Base-by-base conservation (phyloP, 2,329 filamentous ascomycete genomes). In the Rutstroemia sp. region DNA sequence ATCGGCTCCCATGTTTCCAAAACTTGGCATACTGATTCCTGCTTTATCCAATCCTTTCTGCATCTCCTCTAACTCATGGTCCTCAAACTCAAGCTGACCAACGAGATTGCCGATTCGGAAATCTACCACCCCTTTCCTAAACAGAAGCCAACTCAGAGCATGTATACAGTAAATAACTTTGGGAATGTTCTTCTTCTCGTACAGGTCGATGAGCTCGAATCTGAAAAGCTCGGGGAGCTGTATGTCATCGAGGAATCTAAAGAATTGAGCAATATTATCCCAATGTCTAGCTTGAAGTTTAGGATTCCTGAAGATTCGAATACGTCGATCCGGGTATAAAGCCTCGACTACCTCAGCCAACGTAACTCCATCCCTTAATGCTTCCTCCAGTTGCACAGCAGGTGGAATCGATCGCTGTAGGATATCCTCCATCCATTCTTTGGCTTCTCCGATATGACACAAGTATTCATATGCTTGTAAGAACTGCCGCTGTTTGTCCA, bases 91-190 rank as follows among this genome's bases (percentile, higher is more conserved):
- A 4, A 99, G 81, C 69, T 99, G 92, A 36, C 94, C 94, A 56
- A 99, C 90, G 45, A 99, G 78, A 67, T 99, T 99, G 16, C 92
- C 94, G 67, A 99, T 99, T 8, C 92, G 86, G 71, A 99, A 97
- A 68, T 92, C 87, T 40, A 97, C 88, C 60, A 97, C 90, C 1
- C 94, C 92, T 70, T 96, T 94, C 49, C 94, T 87, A 72, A 89
- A 96, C 10, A 99, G 78, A n/a, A 99, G 79, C 91, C 92, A 99
- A 70, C 92, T 97, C 17, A 99, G 77, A 0, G 94, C 94, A 67
- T 99, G 94, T 52, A 99, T 94, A 69, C 94, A 99, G 74, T 99
- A 95, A 60, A 99, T 99, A 69, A 97, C 95, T 72, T 97, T 99
- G 4, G 94, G 94, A 1, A 97, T 95, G 67, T 99, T 99, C 74